phyloP scores from a whole-genome alignment of 345 rosid genomes.

The Eucalyptus paniculata region DNA sequence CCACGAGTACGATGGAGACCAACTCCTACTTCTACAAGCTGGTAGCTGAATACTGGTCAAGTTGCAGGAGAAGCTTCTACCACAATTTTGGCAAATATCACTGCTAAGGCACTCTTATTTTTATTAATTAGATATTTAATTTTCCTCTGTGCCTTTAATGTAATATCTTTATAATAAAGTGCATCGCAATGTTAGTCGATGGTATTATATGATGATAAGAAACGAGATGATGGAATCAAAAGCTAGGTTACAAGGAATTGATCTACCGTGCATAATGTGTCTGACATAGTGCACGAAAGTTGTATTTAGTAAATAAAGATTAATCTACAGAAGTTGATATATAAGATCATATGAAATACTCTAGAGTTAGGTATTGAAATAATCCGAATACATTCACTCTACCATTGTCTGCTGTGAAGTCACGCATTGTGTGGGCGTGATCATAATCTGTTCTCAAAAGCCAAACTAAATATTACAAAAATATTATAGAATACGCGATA shows the following conservation, averaged over 20 bases:
- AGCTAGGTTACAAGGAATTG: neutral
- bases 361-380: neutral
- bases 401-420: neutral
- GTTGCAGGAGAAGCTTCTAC: constrained; percentile 28
- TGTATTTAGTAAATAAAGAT: neutral
- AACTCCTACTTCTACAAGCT: constrained; percentile 63
- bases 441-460: neutral
- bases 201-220: neutral
- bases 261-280: neutral
- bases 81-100: neutral
- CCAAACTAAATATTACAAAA: neutral
- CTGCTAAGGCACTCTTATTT: neutral
- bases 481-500: neutral
- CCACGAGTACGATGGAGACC: constrained; percentile 50
- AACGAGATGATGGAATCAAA: neutral
- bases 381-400: neutral
- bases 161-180: neutral
- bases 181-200: neutral
- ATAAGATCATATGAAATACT: neutral
- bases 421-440: neutral
- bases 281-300: neutral
- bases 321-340: neutral
- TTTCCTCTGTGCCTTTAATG: neutral
- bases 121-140: neutral
- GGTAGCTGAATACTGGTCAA: constrained; percentile 69